Evolutionary conservation across 768 basidiomycete genomes (phyloP).

Genomic region (Tricholoma sp.): DNA sequence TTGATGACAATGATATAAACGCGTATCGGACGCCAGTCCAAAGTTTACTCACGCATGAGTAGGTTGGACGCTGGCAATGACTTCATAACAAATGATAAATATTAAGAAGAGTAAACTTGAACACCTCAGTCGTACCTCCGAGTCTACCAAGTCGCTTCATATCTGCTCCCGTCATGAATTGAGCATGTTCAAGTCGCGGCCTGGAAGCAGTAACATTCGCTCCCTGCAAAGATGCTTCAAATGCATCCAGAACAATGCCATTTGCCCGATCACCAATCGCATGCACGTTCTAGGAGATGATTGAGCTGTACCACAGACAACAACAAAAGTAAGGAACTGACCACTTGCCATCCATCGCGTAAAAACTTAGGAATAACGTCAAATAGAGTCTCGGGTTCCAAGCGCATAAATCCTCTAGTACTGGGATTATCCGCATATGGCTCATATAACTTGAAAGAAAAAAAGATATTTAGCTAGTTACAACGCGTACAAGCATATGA

Average conservation of each 20-base stretch:
- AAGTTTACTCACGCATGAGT: constrained; percentile 68
- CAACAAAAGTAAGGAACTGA: constrained; percentile 31
- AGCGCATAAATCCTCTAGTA: constrained; percentile 75
- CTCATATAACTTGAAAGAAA: constrained; percentile 54
- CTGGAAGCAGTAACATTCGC: constrained; percentile 60
- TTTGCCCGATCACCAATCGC: constrained; percentile 89
- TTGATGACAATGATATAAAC: not conserved
- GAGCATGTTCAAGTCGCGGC: constrained; percentile 87
- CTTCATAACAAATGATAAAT: constrained; percentile 29
- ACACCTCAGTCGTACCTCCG: constrained; percentile 49
- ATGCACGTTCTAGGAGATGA: constrained; percentile 65
- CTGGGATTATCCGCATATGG: constrained; percentile 78
- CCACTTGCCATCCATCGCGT: constrained; percentile 87
- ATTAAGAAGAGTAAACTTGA: not conserved
- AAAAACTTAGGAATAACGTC: constrained; percentile 66
- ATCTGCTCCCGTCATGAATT: constrained; percentile 75
- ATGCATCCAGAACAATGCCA: constrained; percentile 75
- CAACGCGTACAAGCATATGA: not conserved
- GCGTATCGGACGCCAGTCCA: not conserved
- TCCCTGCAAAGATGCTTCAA: constrained; percentile 62
- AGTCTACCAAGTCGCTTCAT: constrained; percentile 72
- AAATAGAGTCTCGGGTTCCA: constrained; percentile 54
- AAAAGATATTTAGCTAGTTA: constrained; percentile 4
- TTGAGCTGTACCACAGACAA: not conserved
- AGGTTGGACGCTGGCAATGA: constrained; percentile 88